A percentile compares a stretch with the other conserved stretches of the same genome.
Evolutionary conservation across 257 asterid genomes (phyloP).

Genomic region (Hygrophila difformis): DNA sequence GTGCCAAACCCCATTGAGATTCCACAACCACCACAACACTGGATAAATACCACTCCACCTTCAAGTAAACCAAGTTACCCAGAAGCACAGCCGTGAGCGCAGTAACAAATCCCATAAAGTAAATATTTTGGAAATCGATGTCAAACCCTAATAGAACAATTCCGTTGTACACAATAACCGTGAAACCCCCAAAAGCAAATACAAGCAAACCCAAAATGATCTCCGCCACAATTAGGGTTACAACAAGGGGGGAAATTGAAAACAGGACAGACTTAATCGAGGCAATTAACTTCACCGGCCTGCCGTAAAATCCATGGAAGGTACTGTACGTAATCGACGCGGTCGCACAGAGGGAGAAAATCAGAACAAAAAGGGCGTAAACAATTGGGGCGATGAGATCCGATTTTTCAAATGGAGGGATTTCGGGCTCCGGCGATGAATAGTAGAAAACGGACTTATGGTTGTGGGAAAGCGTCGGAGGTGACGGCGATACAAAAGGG

Average conservation of each 20-base stretch:
- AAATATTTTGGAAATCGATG: conserved; percentile 22
- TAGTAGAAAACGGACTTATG: conserved; percentile 28
- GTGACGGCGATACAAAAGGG: conserved; percentile 40
- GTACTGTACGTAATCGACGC: conserved; percentile 82
- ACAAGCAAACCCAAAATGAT: conserved; percentile 17
- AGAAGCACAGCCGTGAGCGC: conserved; percentile 11
- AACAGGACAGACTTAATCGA: conserved; percentile 42
- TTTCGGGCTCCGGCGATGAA: conserved; percentile 13
- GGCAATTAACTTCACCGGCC: conserved; percentile 67
- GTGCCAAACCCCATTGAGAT: conserved; percentile 65
- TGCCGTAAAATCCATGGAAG: conserved; percentile 77
- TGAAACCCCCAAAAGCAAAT: conserved; percentile 21
- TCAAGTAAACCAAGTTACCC: conserved; percentile 33
- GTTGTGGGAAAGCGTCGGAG: conserved; percentile 21
- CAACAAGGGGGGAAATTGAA: conserved; percentile 35
- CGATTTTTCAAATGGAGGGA: conserved; percentile 11
- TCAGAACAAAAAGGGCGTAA: conserved; percentile 27
- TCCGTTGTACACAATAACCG: conserved; percentile 4
- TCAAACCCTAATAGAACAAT: conserved; percentile 30
- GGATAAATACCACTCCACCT: conserved; percentile 51
- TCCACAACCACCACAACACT: conserved; percentile 61
- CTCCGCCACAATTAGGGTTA: conserved; percentile 22
- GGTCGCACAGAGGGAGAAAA: conserved; percentile 40
- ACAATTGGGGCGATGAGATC: conserved; percentile 20
- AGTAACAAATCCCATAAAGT: conserved; percentile 19